Evolutionary conservation across 2,329 filamentous ascomycete genomes (phyloP).

Genomic region (Stemphylium beticola): DNA sequence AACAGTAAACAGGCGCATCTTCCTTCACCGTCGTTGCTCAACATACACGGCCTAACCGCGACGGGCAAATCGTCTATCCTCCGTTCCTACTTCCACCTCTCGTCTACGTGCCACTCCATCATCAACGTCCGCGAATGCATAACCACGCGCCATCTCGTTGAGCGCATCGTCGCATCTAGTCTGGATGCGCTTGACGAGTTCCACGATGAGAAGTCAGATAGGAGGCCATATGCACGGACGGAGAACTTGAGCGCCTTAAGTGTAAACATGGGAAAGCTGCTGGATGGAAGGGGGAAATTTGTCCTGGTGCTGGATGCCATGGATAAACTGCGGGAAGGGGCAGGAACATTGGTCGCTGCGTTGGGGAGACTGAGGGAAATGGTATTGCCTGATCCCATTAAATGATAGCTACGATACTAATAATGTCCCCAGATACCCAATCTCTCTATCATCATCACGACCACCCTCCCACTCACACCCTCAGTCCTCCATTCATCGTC

Average conservation of each 20-base stretch:
- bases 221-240: constrained; percentile 66
- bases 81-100: constrained; percentile 63
- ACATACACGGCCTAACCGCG: constrained; percentile 83
- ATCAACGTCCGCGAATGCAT: constrained; percentile 78
- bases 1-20: constrained; percentile 60
- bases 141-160: constrained; percentile 77
- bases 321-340: constrained; percentile 81
- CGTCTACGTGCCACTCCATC: constrained; percentile 63
- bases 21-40: constrained; percentile 75
- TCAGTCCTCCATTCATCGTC: constrained; percentile 70
- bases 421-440: constrained; percentile 68
- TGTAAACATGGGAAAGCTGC: constrained; percentile 71
- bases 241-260: constrained; percentile 80
- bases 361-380: constrained; percentile 81
- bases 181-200: constrained; percentile 45
- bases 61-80: constrained; percentile 84
- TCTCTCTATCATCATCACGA: constrained; percentile 77
- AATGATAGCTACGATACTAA: constrained; percentile 14
- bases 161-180: constrained; percentile 67
- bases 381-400: constrained; percentile 57
- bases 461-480: constrained; percentile 72
- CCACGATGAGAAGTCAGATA: constrained; percentile 50
- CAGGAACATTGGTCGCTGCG: constrained; percentile 78
- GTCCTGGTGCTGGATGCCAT: constrained; percentile 87
- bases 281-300: constrained; percentile 67